Evolutionary conservation across 2,329 filamentous ascomycete genomes (phyloP), one percentile per base, ranked within the genome.

Genomic region (Aspergillus fischeri): DNA sequence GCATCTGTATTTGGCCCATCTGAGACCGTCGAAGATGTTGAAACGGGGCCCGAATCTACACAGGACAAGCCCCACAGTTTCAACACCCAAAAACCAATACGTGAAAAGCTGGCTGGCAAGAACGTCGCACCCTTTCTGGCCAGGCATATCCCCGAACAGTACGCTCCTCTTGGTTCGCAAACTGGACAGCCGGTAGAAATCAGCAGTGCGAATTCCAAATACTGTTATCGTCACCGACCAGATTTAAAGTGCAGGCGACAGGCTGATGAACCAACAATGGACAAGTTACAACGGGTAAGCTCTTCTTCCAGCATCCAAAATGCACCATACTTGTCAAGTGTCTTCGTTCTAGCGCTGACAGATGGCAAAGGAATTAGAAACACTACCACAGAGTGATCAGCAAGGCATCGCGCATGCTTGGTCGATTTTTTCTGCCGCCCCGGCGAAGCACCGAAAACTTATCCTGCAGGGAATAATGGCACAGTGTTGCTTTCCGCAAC

Each of bases 401-500:
- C 91, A 97, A 76, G 92, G 90, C 69, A 97, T 99, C 67, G 91
- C 92, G 35, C 93, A 97, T 69, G 92, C 97, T 55, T 99, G 94
- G 94, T 96, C 93, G 0, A 82, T 97, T 50, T 99, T 99, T 79
- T 97, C 93, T 0, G 94, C 94, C 42, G 92, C 94, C 0, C 94
- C 94, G 0, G 84, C 91, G 9, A 96, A 95, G 72, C 93, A 97
- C 70, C 88, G 94, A 65, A 93, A 96, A 62, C 83, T 99, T 58
- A 97, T 99, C 90, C 83, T 99, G 7, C 92, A 96, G 73, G 94
- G 94, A 64, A 93, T 99, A 67, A 87, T 99, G 60, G 89, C 93
- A 0, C 92, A 97, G 73, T 97, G 93, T 75, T 99, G 94, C 77
- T 97, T 99, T 70, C 93, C 94, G 1, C 94, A 99, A 70, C 85